phyloP scores from a whole-genome alignment of 2,329 filamentous ascomycete species.

The Lachnellula hyalina region DNA sequence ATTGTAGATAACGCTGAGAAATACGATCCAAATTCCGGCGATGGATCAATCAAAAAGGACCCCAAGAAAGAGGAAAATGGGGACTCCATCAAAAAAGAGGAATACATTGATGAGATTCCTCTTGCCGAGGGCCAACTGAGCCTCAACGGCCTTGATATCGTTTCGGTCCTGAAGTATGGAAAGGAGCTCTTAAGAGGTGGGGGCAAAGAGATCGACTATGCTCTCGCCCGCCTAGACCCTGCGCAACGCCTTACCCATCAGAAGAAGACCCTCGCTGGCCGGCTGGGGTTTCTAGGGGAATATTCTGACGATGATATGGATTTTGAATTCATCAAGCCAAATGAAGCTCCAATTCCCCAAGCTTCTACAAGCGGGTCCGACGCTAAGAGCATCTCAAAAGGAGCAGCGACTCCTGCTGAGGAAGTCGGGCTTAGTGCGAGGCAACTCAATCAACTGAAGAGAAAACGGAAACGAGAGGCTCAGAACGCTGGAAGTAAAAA shows the following conservation, averaged over 20 bases:
- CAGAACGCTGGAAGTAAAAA: conserved; percentile 87
- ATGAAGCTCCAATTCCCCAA: conserved; percentile 19
- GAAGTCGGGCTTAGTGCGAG: conserved; percentile 78
- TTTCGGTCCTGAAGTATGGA: conserved; percentile 74
- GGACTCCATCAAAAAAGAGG: conserved; percentile 50
- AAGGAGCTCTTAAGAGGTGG: conserved; percentile 78
- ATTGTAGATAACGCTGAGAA: conserved; percentile 84
- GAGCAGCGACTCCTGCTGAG: conserved; percentile 41
- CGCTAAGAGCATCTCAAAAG: conserved; percentile 31
- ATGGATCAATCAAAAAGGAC: conserved; percentile 48
- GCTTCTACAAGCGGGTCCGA: conserved; percentile 38
- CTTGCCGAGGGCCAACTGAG: conserved; percentile 54
- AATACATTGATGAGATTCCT: conserved; percentile 45
- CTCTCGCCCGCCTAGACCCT: conserved; percentile 74
- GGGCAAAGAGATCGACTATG: conserved; percentile 78
- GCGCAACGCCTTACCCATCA: conserved; percentile 76
- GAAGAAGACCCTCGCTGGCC: conserved; percentile 78
- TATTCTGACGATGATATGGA: conserved; percentile 79
- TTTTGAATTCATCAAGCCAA: conserved; percentile 45
- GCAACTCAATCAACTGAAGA: conserved; percentile 89
- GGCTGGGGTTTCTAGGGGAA: conserved; percentile 79
- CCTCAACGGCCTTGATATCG: conserved; percentile 71
- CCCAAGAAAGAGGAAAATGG: conserved; percentile 35
- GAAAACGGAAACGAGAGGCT: conserved; percentile 86
- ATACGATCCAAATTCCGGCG: conserved; percentile 82